Conservation (phyloP, 208 protist genomes). For the Trichomonas gallinae region DNA sequence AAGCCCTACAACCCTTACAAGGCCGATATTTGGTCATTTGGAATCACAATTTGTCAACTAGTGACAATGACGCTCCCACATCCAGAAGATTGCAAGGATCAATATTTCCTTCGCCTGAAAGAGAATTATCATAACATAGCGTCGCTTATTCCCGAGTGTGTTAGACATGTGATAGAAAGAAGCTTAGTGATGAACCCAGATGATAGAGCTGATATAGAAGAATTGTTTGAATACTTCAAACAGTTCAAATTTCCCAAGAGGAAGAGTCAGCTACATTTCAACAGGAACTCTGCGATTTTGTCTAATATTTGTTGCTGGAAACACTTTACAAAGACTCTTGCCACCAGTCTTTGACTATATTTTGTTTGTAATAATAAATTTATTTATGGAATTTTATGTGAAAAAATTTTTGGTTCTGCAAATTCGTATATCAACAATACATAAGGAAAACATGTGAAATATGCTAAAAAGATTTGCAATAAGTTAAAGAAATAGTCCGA, state of each 20-base stretch:
- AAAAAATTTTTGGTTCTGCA: too few relatives aligned
- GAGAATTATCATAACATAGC: background rate
- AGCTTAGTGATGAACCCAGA: background rate
- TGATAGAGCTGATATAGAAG: background rate
- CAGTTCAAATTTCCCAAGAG: background rate
- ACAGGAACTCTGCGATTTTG: background rate
- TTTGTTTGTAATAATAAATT: too few relatives aligned
- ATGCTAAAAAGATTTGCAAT: too few relatives aligned
- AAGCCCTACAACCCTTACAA: background rate
- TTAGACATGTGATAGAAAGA: background rate
- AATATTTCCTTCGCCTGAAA: background rate
- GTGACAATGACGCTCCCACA: background rate
- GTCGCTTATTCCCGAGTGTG: background rate
- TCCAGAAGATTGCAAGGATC: background rate
- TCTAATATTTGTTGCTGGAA: background rate
- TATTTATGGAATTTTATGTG: too few relatives aligned
- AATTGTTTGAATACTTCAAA: background rate
- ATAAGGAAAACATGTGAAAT: too few relatives aligned
- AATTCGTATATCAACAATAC: too few relatives aligned
- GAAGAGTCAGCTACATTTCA: background rate
- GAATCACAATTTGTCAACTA: background rate
- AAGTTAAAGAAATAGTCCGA: too few relatives aligned
- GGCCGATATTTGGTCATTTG: background rate
- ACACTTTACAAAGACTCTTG: background rate
- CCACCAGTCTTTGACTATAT: too few relatives aligned